These are phyloP conservation scores for Bruguiera gymnorhiza DNA, from an alignment of 345 rosid species.

Conservation along the genomic window DNA sequence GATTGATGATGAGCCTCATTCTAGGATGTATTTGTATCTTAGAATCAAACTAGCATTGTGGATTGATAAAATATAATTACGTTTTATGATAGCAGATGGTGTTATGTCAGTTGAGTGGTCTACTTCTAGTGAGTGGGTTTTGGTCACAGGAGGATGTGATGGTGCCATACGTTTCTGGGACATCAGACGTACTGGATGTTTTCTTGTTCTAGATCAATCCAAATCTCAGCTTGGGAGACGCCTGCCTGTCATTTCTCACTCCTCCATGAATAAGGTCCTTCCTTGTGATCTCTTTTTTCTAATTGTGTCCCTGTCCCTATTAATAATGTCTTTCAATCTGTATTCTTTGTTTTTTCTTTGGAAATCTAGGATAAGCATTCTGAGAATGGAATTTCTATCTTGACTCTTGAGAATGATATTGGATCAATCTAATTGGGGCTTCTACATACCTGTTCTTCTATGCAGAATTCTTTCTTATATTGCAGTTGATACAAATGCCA, in stretches of 20 bases:
- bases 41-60: neutral
- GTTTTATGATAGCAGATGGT: constrained; percentile 58
- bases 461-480: neutral
- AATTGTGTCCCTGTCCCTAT: too few relatives aligned
- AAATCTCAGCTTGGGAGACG: constrained; percentile 80
- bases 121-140: constrained; percentile 84
- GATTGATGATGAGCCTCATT: too few relatives aligned
- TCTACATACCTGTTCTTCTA: neutral
- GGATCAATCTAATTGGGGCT: too few relatives aligned
- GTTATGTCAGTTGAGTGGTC: constrained; percentile 97
- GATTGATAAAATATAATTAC: neutral
- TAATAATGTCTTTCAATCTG: too few relatives aligned
- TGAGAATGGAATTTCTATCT: too few relatives aligned
- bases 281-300: constrained; percentile 4
- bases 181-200: constrained; percentile 92
- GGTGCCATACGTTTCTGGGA: constrained; percentile 99
- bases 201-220: constrained; percentile 80
- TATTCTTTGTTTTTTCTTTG: too few relatives aligned
- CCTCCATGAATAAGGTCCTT: constrained; percentile 53
- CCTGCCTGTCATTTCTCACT: constrained; percentile 53
- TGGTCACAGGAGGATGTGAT: constrained; percentile 92
- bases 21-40: neutral
- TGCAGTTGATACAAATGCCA: neutral
- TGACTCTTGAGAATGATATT: too few relatives aligned
- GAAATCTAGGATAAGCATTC: too few relatives aligned